Base-by-base conservation (phyloP, 2,329 filamentous ascomycete species). In the Bisporella sp. region DNA sequence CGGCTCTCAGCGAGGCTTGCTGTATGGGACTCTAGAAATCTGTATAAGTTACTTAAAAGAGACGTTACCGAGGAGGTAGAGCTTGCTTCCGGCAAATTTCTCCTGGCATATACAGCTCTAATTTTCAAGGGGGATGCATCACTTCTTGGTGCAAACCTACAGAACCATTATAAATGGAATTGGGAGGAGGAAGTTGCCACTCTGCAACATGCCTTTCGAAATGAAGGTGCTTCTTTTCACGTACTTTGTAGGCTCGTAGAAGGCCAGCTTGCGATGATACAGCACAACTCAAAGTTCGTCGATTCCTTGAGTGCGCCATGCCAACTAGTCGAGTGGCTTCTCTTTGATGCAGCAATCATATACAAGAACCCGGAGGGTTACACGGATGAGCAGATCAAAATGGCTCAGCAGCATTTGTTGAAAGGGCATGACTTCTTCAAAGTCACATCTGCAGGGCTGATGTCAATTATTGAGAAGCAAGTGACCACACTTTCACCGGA, bases 401-500 rank as follows among this genome's bases (percentile, higher is more conserved):
- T 63, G 4, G 61, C 63, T 13, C 64, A 61, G 45, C 59, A 65
- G 21, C 67, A 67, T 40, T 54, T 78, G 51, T 65, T 57, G 50
- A 55, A 68, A 41, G 73, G 70, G 1, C 66, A 77, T 48, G 55
- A 65, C 2, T 68, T 75, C 31, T 81, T 75, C 58, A 61, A 63
- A 13, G 54, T 65, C 8, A 67, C 74, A 37, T 72, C 74, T 1
- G 58, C 58, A 5, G 69, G 70, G 4, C 59, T 83, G 12, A 67
- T 68, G 4, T 57, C 57, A 4, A 69, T 77, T 49, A 72, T 82
- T 41, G 77, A 81, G 31, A 82, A 79, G 57, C 73, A 75, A 49
- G 71, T 77, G 41, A 80, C 77, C 7, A 70, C 70, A 45, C 66
- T 84, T 13, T 68, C 67, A 11, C 65, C 66, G 11, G 77, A 81